Evolutionary conservation across 768 basidiomycete genomes (phyloP).

Genomic region (Chlorophyllum brunneum): DNA sequence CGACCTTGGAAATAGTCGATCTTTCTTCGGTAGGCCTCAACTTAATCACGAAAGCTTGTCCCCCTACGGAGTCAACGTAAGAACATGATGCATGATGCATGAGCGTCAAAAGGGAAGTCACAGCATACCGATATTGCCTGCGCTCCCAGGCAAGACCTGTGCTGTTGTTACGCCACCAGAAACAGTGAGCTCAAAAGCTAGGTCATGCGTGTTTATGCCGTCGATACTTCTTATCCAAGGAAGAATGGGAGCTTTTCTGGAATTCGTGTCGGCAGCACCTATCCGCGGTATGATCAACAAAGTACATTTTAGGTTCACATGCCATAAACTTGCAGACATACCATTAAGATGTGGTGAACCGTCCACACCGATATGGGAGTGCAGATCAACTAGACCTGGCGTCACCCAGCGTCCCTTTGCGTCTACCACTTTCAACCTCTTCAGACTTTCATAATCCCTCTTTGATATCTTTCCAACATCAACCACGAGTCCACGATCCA

Average conservation of each 20-base stretch:
- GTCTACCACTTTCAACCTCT: conserved; percentile 40
- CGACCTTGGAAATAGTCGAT: conserved; percentile 61
- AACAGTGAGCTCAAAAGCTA: conserved; percentile 50
- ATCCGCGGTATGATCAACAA: background rate
- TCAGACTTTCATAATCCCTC: conserved; percentile 8
- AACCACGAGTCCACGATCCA: conserved; percentile 63
- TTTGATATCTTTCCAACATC: conserved; percentile 41
- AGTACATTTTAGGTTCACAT: background rate
- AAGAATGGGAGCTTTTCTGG: conserved; percentile 42
- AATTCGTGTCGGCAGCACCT: conserved; percentile 56
- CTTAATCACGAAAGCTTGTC: conserved; percentile 79
- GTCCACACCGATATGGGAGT: conserved; percentile 36
- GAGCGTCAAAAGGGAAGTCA: background rate
- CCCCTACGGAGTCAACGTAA: conserved; percentile 37
- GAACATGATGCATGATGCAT: background rate
- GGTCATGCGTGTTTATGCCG: conserved; percentile 73
- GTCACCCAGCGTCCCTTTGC: conserved; percentile 60
- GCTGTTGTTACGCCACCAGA: conserved; percentile 74
- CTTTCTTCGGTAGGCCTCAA: conserved; percentile 64
- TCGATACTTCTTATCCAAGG: conserved; percentile 72
- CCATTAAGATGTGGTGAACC: conserved; percentile 28
- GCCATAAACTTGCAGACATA: conserved; percentile 16
- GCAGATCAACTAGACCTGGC: conserved; percentile 44
- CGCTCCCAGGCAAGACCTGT: conserved; percentile 71
- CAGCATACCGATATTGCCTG: conserved; percentile 54